phyloP scores from a whole-genome alignment of 2,329 filamentous ascomycete genomes.

The Emydomyces testavorans region DNA sequence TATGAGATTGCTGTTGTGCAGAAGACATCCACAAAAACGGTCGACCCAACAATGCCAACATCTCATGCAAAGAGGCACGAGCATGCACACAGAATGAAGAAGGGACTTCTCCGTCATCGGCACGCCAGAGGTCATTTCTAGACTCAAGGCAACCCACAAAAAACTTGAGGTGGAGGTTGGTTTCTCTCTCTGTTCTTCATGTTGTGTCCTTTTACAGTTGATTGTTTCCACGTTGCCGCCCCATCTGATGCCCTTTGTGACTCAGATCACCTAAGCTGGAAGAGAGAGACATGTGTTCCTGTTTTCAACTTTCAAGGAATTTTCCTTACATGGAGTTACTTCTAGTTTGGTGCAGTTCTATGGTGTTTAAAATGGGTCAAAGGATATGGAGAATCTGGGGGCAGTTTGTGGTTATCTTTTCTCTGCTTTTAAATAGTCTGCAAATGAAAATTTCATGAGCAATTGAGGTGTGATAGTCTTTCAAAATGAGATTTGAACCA shows the following conservation, averaged over 20 bases:
- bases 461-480: background rate
- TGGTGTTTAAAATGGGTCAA: background rate
- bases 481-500: background rate
- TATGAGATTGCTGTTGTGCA: slow-evolving; percentile 14
- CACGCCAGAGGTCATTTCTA: background rate
- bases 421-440: background rate
- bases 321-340: no score
- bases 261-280: background rate
- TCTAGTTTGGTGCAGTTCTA: background rate
- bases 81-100: background rate
- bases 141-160: background rate
- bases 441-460: background rate
- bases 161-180: background rate
- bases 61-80: background rate
- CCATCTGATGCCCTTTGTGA: slow-evolving; percentile 1
- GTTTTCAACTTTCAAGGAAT: background rate
- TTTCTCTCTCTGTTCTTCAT: background rate
- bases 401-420: background rate
- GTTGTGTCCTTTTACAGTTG: background rate
- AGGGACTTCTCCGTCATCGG: background rate
- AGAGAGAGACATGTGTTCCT: background rate
- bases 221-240: background rate
- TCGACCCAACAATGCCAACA: background rate
- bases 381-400: background rate
- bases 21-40: slow-evolving; percentile 12